phyloP scores from a whole-genome alignment of 2,329 filamentous ascomycete genomes.

The Purpureocillium takamizusanense region DNA sequence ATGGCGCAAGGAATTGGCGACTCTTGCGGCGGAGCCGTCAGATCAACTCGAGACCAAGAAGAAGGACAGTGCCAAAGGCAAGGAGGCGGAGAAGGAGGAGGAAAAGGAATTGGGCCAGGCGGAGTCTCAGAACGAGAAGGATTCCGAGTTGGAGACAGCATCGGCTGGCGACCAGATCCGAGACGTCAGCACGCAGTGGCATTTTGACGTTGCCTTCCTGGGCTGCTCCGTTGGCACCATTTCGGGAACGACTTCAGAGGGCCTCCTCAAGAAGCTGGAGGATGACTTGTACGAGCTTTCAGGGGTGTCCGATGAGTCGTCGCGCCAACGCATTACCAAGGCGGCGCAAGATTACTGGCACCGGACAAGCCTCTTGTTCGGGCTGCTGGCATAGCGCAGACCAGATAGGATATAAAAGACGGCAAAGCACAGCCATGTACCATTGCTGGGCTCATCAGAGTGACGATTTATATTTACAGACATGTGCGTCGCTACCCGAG shows the following conservation, averaged over 20 bases:
- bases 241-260: constrained; percentile 12
- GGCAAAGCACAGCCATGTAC: constrained; percentile 5
- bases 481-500: background rate
- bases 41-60: background rate
- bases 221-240: constrained; percentile 31
- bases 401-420: background rate
- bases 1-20: constrained; percentile 37
- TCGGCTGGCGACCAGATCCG: constrained; percentile 18
- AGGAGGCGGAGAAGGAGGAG: constrained; percentile 8
- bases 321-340: constrained; percentile 47
- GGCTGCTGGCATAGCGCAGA: constrained; percentile 46
- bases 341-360: constrained; percentile 71
- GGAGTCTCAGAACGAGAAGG: constrained; percentile 4
- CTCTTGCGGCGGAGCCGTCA: constrained; percentile 9
- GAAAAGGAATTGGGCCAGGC: background rate
- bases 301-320: constrained; percentile 39
- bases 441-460: no score
- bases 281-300: constrained; percentile 33
- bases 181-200: constrained; percentile 49
- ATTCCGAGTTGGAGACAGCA: no score
- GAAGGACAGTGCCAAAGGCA: background rate
- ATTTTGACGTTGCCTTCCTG: constrained; percentile 50
- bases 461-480: no score
- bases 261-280: constrained; percentile 36
- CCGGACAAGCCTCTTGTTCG: constrained; percentile 74